Base-by-base conservation (phyloP, 495 filamentous ascomycete species). In the Tuber borchii region DNA sequence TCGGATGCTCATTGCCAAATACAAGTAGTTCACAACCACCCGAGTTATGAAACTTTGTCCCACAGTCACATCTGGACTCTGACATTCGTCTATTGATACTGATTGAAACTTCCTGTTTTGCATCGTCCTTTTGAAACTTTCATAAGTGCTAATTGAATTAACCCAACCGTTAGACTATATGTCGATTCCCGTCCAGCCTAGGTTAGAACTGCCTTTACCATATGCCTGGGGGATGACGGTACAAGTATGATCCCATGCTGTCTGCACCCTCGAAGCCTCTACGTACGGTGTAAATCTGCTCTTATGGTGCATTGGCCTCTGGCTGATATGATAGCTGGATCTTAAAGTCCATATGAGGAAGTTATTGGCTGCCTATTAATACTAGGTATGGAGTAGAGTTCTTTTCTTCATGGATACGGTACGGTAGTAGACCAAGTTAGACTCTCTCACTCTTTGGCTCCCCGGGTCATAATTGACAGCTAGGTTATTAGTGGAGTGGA, bases 181-280 rank as follows among this genome's bases (percentile, higher is more conserved):
- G 78, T 79, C 76, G 73, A 79, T 75, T 79, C 70, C 77, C 78
- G 77, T 77, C 51, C 46, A 79, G 78, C 43, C 73, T 73, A 71
- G 78, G 76, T 45, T 79, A 79, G 56, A 79, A 73, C 78, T 79
- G 74, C 78, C 78, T 79, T 79, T 79, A 46, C 70, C 70, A 71
- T 75, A 45, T 45, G 56, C 71, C 70, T 73, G 76, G 46, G 75
- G 75, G 75, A 79, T 69, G 72, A 77, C 31, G 26, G 51, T n/a
- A 51, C 22, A n/a, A 9, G 22, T 61, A 61, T 61, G n/a, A 61
- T 31, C 51, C 2, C 16, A 61, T 31, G n/a, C n/a, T 61, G 20
- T 14, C n/a, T 61, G n/a, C n/a, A 26, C 31, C 26, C 51, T 61
- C 31, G 8, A 31, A 31, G 1, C n/a, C 51, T 16, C 51, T 31